Conservation (phyloP, 2,329 filamentous ascomycete species). For the Colletotrichum sp. region DNA sequence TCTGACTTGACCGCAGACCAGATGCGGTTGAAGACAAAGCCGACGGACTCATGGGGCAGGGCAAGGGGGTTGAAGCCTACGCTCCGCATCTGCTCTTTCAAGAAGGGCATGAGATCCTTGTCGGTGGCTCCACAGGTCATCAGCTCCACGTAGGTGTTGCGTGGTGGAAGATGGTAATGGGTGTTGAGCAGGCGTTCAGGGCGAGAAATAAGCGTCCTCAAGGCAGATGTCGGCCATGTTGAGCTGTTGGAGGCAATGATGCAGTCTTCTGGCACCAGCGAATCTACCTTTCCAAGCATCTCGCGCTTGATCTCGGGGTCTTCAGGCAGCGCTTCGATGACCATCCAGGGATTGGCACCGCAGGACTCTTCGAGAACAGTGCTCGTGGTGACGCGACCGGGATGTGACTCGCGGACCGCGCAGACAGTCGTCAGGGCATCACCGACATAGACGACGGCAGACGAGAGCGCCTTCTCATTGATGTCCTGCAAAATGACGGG, state of each 20-base stretch:
- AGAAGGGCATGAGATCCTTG: constrained; percentile 30
- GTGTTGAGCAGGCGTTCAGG: constrained; percentile 35
- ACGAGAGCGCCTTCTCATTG: constrained; percentile 24
- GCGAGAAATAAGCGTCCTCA: constrained; percentile 24
- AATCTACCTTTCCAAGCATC: constrained; percentile 31
- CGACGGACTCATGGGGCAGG: constrained; percentile 31
- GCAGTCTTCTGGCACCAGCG: constrained; percentile 28
- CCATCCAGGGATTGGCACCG: constrained; percentile 28
- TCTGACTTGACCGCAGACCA: constrained; percentile 40
- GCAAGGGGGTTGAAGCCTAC: constrained; percentile 32
- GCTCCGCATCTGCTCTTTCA: constrained; percentile 29
- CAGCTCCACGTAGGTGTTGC: constrained; percentile 35
- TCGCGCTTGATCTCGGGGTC: constrained; percentile 32
- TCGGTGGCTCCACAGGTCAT: constrained; percentile 37
- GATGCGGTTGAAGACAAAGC: constrained; percentile 39
- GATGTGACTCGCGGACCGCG: constrained; percentile 26
- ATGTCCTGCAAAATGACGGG: constrained; percentile 33
- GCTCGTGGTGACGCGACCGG: constrained; percentile 29
- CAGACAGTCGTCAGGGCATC: constrained; percentile 36
- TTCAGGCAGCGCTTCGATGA: constrained; percentile 37
- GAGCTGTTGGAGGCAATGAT: constrained; percentile 35
- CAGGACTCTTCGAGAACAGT: constrained; percentile 26
- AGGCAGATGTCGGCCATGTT: constrained; percentile 31
- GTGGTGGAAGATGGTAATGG: constrained; percentile 38
- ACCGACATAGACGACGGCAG: constrained; percentile 35